Evolutionary conservation across 2,329 filamentous ascomycete species (phyloP), one percentile per base, ranked within the genome.

Genomic region (Paracorniculantispora psalliotae): DNA sequence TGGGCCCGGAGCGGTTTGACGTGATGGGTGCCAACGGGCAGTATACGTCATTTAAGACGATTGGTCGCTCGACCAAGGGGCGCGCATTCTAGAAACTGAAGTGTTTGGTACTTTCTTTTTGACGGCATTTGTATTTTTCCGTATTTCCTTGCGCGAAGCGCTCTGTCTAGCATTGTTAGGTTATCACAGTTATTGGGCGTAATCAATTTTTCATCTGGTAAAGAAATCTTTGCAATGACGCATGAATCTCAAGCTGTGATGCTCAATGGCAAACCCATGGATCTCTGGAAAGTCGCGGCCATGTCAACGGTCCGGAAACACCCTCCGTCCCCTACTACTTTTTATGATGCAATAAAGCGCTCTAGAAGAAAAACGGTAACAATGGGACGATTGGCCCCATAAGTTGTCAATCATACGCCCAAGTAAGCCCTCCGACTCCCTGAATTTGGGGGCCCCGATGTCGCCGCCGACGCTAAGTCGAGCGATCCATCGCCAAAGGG

Each of bases 11-110:
- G 60, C 73, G 82, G 41, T 85, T 85, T 59, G 83, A 86, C 61
- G 77, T 77, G 1, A 75, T 84, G 71, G 77, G 77, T 19, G 66
- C 67, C 1, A 76, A 83, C 61, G 81, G 81, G 1, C 68, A 75
- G 57, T 84, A 77, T 66, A 74, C 77, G 61, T 76, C 71, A 52
- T 82, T 79, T 63, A 82, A 82, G 71, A 84, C 81, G 17, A 72
- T 84, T 47, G 82, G 82, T 15, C 74, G 75, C 60, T 71, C 76
- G 33, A 74, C 68, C 3, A 70, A 69, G 19, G 78, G 78, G 25
- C 59, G 57, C 28, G 63, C 62, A 21, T 66, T 62, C 48, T 53
- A 54, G 47, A 50, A 35, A 4, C 26, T 12, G 13, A 13, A 21
- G 19, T 21, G 39, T 21, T 28, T 49, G 26, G 15, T 43, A 7